Evolutionary conservation across 2,329 filamentous ascomycete species (phyloP).

Genomic region (Chaetomium sp.): DNA sequence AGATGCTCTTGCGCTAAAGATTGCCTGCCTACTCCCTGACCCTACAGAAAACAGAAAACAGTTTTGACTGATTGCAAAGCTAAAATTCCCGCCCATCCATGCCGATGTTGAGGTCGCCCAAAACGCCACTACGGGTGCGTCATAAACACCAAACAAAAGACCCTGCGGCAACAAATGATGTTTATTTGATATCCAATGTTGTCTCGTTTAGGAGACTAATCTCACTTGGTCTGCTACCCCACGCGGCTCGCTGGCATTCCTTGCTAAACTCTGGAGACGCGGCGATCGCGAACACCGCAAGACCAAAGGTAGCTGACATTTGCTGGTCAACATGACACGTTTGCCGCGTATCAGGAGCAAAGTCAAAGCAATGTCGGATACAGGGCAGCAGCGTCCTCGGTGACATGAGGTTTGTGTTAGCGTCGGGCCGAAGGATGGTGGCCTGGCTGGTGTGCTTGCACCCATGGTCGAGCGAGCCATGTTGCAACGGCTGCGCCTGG

Average conservation of each 20-base stretch:
- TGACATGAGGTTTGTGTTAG: neutral
- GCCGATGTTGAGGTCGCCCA: too few relatives aligned
- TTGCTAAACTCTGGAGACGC: neutral
- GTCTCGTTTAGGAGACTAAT: neutral
- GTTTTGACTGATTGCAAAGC: too few relatives aligned
- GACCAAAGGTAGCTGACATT: neutral
- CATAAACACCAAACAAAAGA: too few relatives aligned
- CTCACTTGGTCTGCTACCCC: neutral
- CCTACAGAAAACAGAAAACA: too few relatives aligned
- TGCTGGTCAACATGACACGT: neutral
- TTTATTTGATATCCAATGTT: constrained; percentile 3
- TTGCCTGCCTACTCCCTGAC: too few relatives aligned
- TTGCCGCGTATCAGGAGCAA: neutral
- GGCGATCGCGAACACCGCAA: neutral
- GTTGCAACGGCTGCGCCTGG: neutral
- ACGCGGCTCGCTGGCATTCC: neutral
- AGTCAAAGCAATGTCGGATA: neutral
- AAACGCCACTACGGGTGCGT: too few relatives aligned
- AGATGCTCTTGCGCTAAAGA: too few relatives aligned
- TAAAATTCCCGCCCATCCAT: too few relatives aligned
- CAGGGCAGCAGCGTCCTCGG: constrained; percentile 5
- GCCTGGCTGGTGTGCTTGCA: neutral
- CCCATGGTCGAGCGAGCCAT: neutral
- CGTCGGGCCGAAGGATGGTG: neutral
- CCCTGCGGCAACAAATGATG: too few relatives aligned